Base-by-base conservation (phyloP, 176 grass and related monocot species). In the Aegilops tauschii region DNA sequence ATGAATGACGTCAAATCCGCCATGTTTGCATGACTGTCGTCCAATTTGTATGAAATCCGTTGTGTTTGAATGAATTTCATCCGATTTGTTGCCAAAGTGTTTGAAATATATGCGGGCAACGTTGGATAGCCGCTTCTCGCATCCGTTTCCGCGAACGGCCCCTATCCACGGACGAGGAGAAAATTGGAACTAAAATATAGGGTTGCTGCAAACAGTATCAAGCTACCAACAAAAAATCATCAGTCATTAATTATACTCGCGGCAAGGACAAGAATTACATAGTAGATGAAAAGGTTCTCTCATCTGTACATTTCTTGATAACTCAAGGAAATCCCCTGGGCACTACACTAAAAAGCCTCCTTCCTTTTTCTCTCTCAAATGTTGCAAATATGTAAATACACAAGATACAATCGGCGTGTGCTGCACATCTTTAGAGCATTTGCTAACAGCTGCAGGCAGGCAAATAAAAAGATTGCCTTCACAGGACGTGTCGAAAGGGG, bases 391-490 rank as follows among this genome's bases (percentile, higher is more conserved):
- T 28, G 44, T 37, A n/a, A n/a, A 28, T 49, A 56, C 61, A 76
- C 85, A 62, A 68, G 44, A 85, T 65, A 40, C 25, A 75, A 30
- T 56, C 34, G 35, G 59, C 61, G 84, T 81, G 86, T 64, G 50
- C 78, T 71, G 64, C 50, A 62, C 5, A 25, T 77, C 79, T 91
- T 54, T 62, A 69, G 2, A 81, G 44, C 28, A 32, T 29, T 29
- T 40, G 27, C 81, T 50, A 62, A 36, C 30, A 27, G 45, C 63
- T 88, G 40, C 71, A 65, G 63, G 63, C 50, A 85, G 89, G 89
- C 85, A 85, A 91, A 81, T 84, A 88, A 91, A 91, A 95, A 88
- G 29, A 88, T 88, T 86, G 91, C 88, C 89, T 88, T 80, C 81
- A 84, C 69, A 85, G 45, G 65, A 86, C 64, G 40, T 84, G 83